Conservation (phyloP, 352 stramenopile genomes). For the Stramenopiles sp. region DNA sequence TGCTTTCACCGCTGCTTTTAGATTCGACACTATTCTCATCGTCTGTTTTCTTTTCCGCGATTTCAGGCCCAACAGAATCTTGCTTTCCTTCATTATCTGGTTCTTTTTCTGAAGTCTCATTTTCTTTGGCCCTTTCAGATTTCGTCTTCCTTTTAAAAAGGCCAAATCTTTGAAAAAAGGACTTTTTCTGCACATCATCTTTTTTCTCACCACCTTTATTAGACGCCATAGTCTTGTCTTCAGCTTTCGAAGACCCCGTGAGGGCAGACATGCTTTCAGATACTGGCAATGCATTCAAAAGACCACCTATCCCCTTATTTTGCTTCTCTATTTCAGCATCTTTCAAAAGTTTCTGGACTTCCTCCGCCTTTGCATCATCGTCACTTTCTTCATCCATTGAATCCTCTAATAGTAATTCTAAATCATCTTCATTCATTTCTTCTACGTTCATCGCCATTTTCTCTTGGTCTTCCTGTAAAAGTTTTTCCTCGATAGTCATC, state of each 20-base stretch:
- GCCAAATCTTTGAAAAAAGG: background rate
- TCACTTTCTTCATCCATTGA: constrained; percentile 14
- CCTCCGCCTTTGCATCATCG: constrained; percentile 11
- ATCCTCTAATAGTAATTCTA: constrained; percentile 23
- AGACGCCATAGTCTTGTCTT: background rate
- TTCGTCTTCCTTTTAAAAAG: background rate
- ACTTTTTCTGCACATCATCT: background rate
- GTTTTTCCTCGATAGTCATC: background rate
- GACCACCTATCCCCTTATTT: background rate
- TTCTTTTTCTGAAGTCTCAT: background rate
- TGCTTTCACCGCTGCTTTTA: background rate
- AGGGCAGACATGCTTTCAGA: background rate
- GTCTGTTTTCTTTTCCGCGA: background rate
- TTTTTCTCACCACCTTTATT: background rate
- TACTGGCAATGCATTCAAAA: background rate
- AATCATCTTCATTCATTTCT: constrained; percentile 30
- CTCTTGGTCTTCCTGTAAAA: constrained; percentile 33
- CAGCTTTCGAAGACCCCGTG: background rate
- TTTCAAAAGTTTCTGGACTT: background rate
- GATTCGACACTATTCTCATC: background rate
- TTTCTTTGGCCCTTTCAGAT: background rate
- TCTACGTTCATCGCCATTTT: constrained; percentile 31
- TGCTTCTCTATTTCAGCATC: background rate
- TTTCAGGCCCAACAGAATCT: too few relatives aligned
- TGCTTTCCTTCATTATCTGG: background rate